Evolutionary conservation across 2,329 filamentous ascomycete species (phyloP), one percentile per base, ranked within the genome.

Genomic region (Monosporascus sp.): DNA sequence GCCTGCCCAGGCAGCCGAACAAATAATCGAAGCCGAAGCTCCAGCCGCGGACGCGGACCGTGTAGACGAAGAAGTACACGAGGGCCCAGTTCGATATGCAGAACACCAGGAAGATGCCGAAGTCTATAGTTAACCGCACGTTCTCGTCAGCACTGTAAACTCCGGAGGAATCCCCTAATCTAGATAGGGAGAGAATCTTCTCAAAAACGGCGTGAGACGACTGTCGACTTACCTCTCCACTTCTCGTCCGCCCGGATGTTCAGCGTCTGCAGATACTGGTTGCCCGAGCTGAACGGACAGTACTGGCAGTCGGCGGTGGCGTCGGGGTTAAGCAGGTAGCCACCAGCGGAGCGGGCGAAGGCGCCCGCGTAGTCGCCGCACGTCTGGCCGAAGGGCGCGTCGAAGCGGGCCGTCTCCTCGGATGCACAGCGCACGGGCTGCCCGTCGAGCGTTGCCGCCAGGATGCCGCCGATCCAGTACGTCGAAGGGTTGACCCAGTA

Each of bases 1-100:
- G 18, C 64, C 69, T 64, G 35, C 63, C 63, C 1, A 65, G 45
- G 8, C 51, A 49, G 7, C 62, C 56, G 65, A 85, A 85, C 3
- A 88, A 26, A 44, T 70, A 72, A 0, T 81, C 81, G 54, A 90
- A 76, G 0, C 87, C 88, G 68, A 91, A 91, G 22, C 71, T 80
- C 86, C 86, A 91, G 7, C 85, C 80, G 58, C 78, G 79, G 51
- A 91, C 81, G 18, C 88, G 77, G 7, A 89, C 85, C 3, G 82
- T 86, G 70, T 87, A 91, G 53, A 91, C 84, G 65, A 91, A 90
- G 70, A 90, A 89, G 67, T 88, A 89, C 1, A 90, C 86, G 51
- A 91, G 68, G 41, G 78, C 72, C 84, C 84, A 90, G 64, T 90
- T 91, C 49, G 81, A 85, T 15, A 87, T 72, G 50, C 81, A 82